These are phyloP conservation scores for Xerophyta viscosa DNA, from an alignment of 106 monocot genomes.

Conservation along the genomic window DNA sequence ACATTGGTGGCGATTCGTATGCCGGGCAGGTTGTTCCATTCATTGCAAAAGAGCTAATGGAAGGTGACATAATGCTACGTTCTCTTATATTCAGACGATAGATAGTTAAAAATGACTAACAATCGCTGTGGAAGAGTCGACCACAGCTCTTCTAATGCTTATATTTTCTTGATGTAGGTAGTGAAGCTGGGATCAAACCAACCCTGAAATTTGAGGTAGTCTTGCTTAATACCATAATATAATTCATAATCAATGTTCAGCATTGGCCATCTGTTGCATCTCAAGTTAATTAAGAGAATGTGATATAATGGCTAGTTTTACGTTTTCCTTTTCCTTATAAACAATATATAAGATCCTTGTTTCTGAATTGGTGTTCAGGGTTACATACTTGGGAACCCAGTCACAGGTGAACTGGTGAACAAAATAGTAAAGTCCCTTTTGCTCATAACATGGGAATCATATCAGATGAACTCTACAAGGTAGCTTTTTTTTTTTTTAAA, in stretches of 20 bases:
- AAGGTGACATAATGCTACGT: conserved; percentile 30
- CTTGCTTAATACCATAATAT: no score
- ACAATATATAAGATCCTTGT: background rate
- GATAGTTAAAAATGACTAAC: background rate
- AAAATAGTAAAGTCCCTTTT: conserved; percentile 18
- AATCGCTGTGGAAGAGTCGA: background rate
- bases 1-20: conserved; percentile 56
- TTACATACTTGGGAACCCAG: conserved; percentile 38
- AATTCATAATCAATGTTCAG: no score
- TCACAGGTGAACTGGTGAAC: conserved; percentile 19
- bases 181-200: conserved; percentile 16
- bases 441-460: conserved; percentile 37
- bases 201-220: conserved; percentile 45
- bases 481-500: background rate
- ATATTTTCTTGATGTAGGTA: conserved; percentile 6
- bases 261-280: no score
- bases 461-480: conserved; percentile 42
- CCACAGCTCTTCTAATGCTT: no score
- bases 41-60: conserved; percentile 19
- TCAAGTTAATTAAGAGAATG: no score
- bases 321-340: background rate
- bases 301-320: no score
- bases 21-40: conserved; percentile 41
- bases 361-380: conserved; percentile 24
- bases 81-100: background rate